Base-by-base conservation (phyloP, 495 filamentous ascomycete species). In the Melanomma pulvis-pyrius region DNA sequence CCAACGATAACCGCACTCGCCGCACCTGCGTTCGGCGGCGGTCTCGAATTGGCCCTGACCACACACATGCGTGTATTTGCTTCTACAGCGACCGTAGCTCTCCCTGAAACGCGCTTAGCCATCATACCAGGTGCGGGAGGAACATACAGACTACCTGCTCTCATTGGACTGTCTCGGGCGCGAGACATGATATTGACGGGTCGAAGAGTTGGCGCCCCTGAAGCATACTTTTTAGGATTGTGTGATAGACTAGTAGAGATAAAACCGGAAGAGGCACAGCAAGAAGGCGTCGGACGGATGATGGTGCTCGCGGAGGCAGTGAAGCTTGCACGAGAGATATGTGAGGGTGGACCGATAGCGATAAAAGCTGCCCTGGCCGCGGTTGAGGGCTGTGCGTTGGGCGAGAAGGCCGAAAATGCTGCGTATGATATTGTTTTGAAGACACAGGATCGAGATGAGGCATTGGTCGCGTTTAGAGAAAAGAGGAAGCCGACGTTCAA, bases 41-140 rank as follows among this genome's bases (percentile, higher is more conserved):
- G 94, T 30, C 84, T 98, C 19, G 94, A 98, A 74, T 83, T 98
- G 26, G 93, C 92, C 1, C 82, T 98, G 13, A 84, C 87, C 68
- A 96, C 92, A 2, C 84, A 91, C 73, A 84, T 98, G 71, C 90
- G 94, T 60, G 87, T 98, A 59, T 86, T 97, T 68, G 82, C 85
- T 36, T 88, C 89, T 13, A 85, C 82, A 46, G 87, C 90, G 24
- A 78, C 81, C 49, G 86, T 98, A 59, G 93, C 85, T 0, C 83
- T 98, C 1, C 94, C 94, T 1, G 94, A 98, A 72, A 97, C 94
- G 0, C 80, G 92, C 0, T 83, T 98, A 0, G 94, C 88, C 24
- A 98, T 98, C 71, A 89, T 98, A 62, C 94, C 94, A 6, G 94
- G 94, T 47, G 96, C 94, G 0, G 94, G 94, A 6, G 94, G 94